phyloP scores from a whole-genome alignment of 768 basidiomycete species.

The Exsudoporus frostii region DNA sequence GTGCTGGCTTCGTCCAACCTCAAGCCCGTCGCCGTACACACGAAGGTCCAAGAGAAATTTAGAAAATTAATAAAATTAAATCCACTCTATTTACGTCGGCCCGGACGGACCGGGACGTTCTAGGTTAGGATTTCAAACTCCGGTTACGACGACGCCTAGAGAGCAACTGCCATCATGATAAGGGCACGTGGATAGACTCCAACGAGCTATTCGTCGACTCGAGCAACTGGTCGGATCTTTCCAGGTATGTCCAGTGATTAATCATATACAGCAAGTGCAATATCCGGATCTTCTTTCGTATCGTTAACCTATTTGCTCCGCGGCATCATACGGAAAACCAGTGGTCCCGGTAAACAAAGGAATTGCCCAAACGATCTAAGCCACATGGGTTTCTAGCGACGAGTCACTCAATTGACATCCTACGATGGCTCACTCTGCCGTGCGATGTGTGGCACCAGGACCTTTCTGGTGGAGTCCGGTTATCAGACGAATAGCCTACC shows the following conservation, averaged over 20 bases:
- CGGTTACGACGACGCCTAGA: no score
- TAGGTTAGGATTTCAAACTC: no score
- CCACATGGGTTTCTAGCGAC: neutral
- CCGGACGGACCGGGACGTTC: no score
- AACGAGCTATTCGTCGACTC: neutral
- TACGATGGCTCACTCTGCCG: neutral
- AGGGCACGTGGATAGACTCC: conserved; percentile 1
- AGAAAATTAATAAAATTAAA: no score
- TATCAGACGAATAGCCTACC: neutral
- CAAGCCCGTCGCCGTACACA: neutral
- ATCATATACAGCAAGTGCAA: neutral
- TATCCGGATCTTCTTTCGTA: conserved; percentile 12
- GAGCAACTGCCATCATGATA: neutral
- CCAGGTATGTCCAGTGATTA: neutral
- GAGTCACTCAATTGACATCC: neutral
- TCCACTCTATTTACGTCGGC: no score
- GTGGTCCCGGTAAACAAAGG: conserved; percentile 7
- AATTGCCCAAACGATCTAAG: neutral
- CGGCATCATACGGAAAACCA: neutral
- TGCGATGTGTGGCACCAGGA: neutral
- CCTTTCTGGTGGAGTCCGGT: neutral
- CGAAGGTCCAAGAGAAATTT: neutral
- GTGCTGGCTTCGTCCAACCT: neutral
- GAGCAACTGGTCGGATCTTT: conserved; percentile 12
- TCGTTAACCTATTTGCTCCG: conserved; percentile 2